phyloP scores from a whole-genome alignment of 257 asterid genomes.

The Scutellaria barbata region DNA sequence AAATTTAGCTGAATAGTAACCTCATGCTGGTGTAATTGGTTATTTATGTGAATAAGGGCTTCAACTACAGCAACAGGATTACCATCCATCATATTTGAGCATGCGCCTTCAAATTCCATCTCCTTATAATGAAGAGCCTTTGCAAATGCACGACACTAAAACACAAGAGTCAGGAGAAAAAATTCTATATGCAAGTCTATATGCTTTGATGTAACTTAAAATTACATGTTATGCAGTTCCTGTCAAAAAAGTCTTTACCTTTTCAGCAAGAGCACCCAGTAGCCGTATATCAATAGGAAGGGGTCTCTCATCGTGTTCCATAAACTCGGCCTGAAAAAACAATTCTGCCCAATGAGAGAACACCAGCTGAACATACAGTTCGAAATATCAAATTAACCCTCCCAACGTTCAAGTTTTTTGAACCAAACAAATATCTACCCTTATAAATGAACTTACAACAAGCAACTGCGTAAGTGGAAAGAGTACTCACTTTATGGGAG shows the following conservation, averaged over 20 bases:
- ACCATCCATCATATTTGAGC: constrained; percentile 82
- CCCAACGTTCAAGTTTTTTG: constrained; percentile 1
- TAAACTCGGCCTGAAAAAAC: constrained; percentile 91
- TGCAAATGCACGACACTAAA: constrained; percentile 97
- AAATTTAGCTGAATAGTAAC: constrained; percentile 44
- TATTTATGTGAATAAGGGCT: constrained; percentile 95
- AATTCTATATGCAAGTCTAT: neutral
- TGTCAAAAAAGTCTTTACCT: constrained; percentile 51
- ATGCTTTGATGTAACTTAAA: constrained; percentile 13
- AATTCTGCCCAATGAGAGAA: constrained; percentile 34
- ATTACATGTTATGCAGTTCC: constrained; percentile 26
- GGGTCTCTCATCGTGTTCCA: constrained; percentile 98
- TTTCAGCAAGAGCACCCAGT: constrained; percentile 98
- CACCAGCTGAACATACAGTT: constrained; percentile 18
- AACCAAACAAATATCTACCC: constrained; percentile 7
- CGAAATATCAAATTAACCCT: neutral
- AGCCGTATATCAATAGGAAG: constrained; percentile 98
- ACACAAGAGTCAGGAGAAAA: constrained; percentile 41
- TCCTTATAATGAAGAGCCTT: constrained; percentile 98
- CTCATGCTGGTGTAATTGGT: constrained; percentile 98
- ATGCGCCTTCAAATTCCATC: constrained; percentile 97
- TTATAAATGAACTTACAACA: constrained; percentile 27
- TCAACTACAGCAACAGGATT: constrained; percentile 97
- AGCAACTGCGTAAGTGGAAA: constrained; percentile 3
- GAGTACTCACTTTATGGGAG: constrained; percentile 20